Evolutionary conservation across 2,329 filamentous ascomycete genomes (phyloP).

Genomic region (Colletotrichum euphorbiae): DNA sequence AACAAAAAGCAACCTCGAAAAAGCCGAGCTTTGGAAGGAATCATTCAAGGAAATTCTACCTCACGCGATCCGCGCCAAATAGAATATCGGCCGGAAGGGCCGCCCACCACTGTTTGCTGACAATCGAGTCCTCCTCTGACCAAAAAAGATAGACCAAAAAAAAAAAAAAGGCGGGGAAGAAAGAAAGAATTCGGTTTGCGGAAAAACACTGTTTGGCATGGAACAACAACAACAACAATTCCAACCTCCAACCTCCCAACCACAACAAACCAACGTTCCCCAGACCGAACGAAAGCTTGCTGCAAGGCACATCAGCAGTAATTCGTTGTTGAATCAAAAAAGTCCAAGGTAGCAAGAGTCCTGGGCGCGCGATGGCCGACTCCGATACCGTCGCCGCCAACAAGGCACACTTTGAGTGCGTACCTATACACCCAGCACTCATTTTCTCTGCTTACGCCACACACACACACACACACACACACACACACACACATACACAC

Average conservation of each 20-base stretch:
- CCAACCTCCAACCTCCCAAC: background rate
- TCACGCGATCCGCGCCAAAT: too few species aligned
- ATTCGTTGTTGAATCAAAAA: too few species aligned
- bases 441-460: background rate
- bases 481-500: background rate
- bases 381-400: conserved; percentile 38
- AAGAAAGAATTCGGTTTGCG: conserved; percentile 35
- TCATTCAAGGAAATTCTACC: background rate
- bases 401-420: conserved; percentile 41
- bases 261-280: background rate
- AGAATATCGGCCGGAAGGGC: background rate
- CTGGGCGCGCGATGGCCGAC: conserved; percentile 23
- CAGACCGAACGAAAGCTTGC: too few species aligned
- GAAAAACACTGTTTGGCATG: conserved; percentile 38
- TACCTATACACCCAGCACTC: conserved; percentile 8
- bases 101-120: background rate
- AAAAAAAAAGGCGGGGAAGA: conserved; percentile 34
- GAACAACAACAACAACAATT: background rate
- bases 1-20: background rate
- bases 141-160: too few species aligned
- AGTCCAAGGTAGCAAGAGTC: too few species aligned
- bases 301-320: too few species aligned
- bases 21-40: background rate
- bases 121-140: background rate
- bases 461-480: background rate